Base-by-base conservation (phyloP, 768 basidiomycete species). In the Psilocybe cubensis region DNA sequence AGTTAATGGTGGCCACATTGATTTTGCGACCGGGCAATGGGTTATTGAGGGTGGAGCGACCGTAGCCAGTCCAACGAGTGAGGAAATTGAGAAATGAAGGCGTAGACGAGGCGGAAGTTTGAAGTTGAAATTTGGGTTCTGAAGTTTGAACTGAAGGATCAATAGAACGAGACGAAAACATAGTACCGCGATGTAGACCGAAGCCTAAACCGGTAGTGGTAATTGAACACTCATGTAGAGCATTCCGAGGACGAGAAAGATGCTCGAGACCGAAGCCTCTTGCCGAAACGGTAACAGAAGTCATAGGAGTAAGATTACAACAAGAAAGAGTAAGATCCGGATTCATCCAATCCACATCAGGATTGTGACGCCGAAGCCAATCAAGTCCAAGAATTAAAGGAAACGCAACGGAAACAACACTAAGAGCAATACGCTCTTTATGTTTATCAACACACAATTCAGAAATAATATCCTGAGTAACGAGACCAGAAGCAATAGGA, bases 401-500 rank as follows among this genome's bases (percentile, higher is more conserved):
- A 49, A 71, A 75, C 2, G 62, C 50, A 29, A 74, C 66, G 12
- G 73, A 63, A 24, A 77, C 68, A 12, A 77, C 64, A 44, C 51
- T 64, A 1, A 78, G 63, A 18, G 62, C 27, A 40, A 72, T 50
- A 20, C 40, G 55, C 63, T 78, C 75, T 1, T 57, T 52, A 46
- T 78, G 76, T 42, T 65, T 35, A 18, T 62, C 50, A 44, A 74
- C 58, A 1, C 51, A 47, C 4, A 80, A 44, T 3, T 63, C 38
- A 14, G 71, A 56, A 5, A 77, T 56, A 25, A 77, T 63, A 51
- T 76, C 71, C 29, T 76, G 72, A 44, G 75, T 76, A 42, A 79
- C 67, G 11, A 76, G 62, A 4, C 79, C 79, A 46, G 73, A 76
- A 20, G 72, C 66, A 29, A 78, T 72, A 12, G 74, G 76, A 43